These are phyloP conservation scores for Scutellaria minor DNA, from an alignment of 257 asterid species.

Conservation along the genomic window DNA sequence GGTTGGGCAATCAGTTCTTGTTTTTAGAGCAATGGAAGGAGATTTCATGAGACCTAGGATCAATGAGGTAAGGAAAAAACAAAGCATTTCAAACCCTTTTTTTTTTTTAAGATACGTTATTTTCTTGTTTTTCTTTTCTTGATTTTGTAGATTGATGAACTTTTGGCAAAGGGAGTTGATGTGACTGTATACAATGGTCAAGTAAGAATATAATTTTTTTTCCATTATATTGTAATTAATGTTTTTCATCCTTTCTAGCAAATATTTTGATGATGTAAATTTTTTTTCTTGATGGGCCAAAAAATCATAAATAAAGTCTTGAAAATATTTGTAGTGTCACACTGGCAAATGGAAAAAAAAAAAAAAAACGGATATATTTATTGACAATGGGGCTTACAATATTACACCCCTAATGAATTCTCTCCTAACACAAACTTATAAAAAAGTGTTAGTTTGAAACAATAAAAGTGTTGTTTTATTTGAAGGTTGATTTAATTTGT, in stretches of 20 bases:
- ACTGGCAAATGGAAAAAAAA: too few relatives aligned
- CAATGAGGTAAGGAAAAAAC: conserved; percentile 55
- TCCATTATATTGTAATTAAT: background rate
- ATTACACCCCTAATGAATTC: too few relatives aligned
- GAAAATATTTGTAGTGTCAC: too few relatives aligned
- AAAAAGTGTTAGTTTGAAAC: too few relatives aligned
- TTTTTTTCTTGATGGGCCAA: background rate
- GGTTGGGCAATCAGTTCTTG: conserved; percentile 68
- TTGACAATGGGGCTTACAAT: too few relatives aligned
- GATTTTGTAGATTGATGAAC: conserved; percentile 66
- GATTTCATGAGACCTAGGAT: conserved; percentile 94
- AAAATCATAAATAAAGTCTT: too few relatives aligned
- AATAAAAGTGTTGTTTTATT: too few relatives aligned
- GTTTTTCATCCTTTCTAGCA: too few relatives aligned
- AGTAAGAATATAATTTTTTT: conserved; percentile 44
- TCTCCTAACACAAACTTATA: too few relatives aligned
- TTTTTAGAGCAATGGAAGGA: conserved; percentile 55
- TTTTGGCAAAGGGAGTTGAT: conserved; percentile 83
- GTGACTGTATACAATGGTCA: conserved; percentile 87
- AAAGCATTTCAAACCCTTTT: background rate
- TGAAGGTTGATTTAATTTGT: conserved; percentile 66
- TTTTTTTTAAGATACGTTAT: too few relatives aligned
- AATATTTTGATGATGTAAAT: too few relatives aligned
- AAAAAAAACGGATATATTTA: too few relatives aligned
- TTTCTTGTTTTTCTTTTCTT: background rate